These are phyloP conservation scores for Knoxia roxburghii DNA, from an alignment of 257 asterid genomes.

Conservation along the genomic window DNA sequence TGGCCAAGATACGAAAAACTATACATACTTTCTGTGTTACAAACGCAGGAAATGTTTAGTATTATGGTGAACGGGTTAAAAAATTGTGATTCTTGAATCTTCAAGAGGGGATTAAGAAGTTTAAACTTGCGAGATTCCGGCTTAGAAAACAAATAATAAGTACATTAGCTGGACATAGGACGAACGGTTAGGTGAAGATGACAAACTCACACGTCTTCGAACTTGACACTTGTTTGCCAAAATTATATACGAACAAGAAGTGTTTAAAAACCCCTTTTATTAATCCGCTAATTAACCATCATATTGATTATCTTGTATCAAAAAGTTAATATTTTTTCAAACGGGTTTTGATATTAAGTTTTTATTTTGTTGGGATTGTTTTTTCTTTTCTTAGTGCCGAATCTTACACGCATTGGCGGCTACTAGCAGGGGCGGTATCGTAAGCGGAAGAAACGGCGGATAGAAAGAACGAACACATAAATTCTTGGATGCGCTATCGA, in stretches of 20 bases:
- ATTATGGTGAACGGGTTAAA: too few relatives aligned
- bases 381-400: conserved; percentile 11
- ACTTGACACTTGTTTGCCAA: conserved; percentile 5
- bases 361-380: background rate
- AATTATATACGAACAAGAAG: background rate
- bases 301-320: too few relatives aligned
- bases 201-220: conserved; percentile 20
- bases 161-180: conserved; percentile 9
- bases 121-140: too few relatives aligned
- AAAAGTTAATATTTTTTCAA: background rate
- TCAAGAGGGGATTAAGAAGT: too few relatives aligned
- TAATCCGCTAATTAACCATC: too few relatives aligned
- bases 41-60: too few relatives aligned
- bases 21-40: too few relatives aligned
- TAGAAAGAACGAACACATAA: conserved; percentile 13
- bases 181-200: conserved; percentile 13
- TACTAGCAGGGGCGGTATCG: conserved; percentile 23
- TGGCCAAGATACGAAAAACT: too few relatives aligned
- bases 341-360: background rate
- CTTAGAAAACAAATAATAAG: background rate
- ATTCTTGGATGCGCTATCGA: background rate
- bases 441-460: conserved; percentile 29
- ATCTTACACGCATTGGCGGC: conserved; percentile 37
- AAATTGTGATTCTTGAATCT: too few relatives aligned
- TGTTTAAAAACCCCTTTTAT: too few relatives aligned